Evolutionary conservation across 2,329 filamentous ascomycete genomes (phyloP).

Genomic region (Alternaria atra): DNA sequence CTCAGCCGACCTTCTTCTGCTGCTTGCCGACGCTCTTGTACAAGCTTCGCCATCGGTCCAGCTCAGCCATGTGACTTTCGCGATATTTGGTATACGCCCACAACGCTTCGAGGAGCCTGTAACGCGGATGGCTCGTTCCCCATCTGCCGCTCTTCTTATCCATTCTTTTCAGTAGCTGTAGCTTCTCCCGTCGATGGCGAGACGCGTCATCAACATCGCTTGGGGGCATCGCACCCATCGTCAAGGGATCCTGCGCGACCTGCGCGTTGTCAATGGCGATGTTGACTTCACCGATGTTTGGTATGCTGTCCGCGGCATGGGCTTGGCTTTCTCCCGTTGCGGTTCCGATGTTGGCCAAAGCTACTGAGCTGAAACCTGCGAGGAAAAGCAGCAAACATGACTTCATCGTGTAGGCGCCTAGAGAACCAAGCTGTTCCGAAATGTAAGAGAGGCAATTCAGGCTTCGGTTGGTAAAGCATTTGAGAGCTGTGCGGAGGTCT

Average conservation of each 20-base stretch:
- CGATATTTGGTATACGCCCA: slow-evolving; percentile 29
- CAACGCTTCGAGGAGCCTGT: slow-evolving; percentile 33
- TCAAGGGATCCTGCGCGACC: slow-evolving; percentile 15
- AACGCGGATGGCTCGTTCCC: slow-evolving; percentile 27
- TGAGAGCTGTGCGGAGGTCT: too few relatives aligned
- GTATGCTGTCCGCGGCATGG: not conserved
- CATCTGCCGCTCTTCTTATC: slow-evolving; percentile 30
- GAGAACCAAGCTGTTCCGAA: not conserved
- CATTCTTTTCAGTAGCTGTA: slow-evolving; percentile 30
- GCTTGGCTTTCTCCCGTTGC: not conserved
- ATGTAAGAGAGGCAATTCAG: too few relatives aligned
- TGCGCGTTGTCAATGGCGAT: not conserved
- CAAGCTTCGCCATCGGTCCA: slow-evolving; percentile 33
- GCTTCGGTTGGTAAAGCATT: too few relatives aligned
- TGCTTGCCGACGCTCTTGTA: slow-evolving; percentile 34
- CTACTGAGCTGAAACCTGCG: not conserved
- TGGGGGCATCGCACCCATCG: slow-evolving; percentile 21
- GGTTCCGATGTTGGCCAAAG: not conserved
- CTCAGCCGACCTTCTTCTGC: slow-evolving; percentile 30
- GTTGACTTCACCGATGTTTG: not conserved
- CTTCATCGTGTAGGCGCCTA: not conserved
- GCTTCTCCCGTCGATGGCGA: slow-evolving; percentile 31
- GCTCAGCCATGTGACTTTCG: slow-evolving; percentile 30
- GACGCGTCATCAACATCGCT: slow-evolving; percentile 4
- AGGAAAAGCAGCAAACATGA: slow-evolving; percentile 6